A percentile compares a stretch with the other conserved stretches of the same genome.
Conservation (phyloP, 371 early-diverging fungal genomes). For the Mortierella sp. region DNA sequence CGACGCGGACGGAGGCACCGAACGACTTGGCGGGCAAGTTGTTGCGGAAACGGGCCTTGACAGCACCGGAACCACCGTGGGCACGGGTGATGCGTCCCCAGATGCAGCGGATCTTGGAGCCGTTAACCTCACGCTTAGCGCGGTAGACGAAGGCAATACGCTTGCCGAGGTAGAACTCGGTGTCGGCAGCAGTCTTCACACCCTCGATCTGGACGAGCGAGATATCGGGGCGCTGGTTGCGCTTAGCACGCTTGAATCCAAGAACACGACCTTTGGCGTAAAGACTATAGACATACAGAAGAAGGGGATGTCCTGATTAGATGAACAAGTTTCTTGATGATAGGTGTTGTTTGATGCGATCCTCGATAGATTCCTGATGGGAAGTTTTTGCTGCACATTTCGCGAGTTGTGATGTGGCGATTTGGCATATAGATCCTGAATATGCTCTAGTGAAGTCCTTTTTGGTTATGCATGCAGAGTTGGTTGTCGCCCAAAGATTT, state of each 20-base stretch:
- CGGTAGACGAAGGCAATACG: constrained; percentile 80
- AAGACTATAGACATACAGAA: constrained; percentile 84
- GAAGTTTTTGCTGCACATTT: too few relatives aligned
- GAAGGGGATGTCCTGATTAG: neutral
- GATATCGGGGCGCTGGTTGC: constrained; percentile 89
- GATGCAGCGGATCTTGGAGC: constrained; percentile 94
- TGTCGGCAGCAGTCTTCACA: constrained; percentile 85
- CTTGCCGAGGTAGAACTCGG: constrained; percentile 91
- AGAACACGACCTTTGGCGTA: constrained; percentile 97
- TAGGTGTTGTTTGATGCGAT: too few relatives aligned
- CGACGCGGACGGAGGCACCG: constrained; percentile 93
- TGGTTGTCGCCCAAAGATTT: too few relatives aligned
- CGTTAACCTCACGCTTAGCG: constrained; percentile 90
- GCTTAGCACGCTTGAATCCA: constrained; percentile 94
- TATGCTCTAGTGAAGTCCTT: neutral
- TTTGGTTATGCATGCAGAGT: too few relatives aligned
- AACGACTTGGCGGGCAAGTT: constrained; percentile 96
- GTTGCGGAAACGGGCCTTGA: constrained; percentile 96
- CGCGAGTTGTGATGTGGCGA: too few relatives aligned
- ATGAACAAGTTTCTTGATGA: too few relatives aligned
- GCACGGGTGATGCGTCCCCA: constrained; percentile 96
- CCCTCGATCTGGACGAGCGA: constrained; percentile 95
- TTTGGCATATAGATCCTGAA: neutral
- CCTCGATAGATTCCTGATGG: too few relatives aligned
- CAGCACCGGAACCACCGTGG: constrained; percentile 97